Conservation (phyloP, 345 rosid genomes). For the Lepidium sativum region DNA sequence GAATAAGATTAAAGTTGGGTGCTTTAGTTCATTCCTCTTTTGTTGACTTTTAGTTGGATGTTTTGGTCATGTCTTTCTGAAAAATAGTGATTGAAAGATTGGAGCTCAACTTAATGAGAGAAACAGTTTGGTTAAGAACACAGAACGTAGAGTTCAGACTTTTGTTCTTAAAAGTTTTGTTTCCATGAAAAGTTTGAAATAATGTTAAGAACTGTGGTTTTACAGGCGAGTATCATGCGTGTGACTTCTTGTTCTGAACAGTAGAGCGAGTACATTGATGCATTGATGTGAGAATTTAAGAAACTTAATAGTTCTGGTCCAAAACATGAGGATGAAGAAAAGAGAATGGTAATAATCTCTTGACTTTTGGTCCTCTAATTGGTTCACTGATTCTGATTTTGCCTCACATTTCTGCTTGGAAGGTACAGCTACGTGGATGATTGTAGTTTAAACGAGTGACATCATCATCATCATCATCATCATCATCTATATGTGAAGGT, state of each 20-base stretch:
- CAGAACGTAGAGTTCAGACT: background rate
- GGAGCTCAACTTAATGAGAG: background rate
- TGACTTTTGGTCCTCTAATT: conserved; percentile 16
- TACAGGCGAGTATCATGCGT: background rate
- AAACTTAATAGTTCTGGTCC: conserved; percentile 9
- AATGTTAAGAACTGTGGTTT: background rate
- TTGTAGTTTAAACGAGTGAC: conserved; percentile 10
- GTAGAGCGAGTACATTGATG: background rate
- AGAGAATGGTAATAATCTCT: background rate
- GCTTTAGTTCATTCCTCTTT: background rate
- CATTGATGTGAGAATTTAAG: conserved; percentile 1
- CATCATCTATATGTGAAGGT: background rate
- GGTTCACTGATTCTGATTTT: background rate
- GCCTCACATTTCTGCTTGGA: background rate
- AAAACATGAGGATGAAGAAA: background rate
- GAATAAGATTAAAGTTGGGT: background rate
- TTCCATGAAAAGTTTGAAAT: background rate
- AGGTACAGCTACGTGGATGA: conserved; percentile 8
- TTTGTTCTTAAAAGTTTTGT: background rate
- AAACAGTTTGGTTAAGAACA: background rate
- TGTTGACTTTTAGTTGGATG: conserved; percentile 17
- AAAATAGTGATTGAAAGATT: background rate
- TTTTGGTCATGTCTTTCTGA: background rate
- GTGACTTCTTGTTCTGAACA: background rate
- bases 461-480: too few species aligned